Conservation (phyloP, 2,329 filamentous ascomycete species). For the Epicoccum sorghinum region DNA sequence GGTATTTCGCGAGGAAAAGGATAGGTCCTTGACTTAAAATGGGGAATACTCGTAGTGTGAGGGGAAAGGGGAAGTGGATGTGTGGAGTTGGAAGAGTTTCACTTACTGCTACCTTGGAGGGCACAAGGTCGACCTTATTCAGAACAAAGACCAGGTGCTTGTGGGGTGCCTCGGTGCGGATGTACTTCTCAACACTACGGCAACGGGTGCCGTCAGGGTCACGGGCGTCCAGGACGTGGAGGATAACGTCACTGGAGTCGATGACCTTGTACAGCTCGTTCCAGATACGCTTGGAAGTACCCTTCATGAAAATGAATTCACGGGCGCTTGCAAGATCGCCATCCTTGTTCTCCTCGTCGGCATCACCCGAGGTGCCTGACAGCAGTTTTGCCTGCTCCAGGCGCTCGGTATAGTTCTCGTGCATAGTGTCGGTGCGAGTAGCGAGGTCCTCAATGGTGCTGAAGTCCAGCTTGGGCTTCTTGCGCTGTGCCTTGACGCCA, state of each 20-base stretch:
- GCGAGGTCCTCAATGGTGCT: constrained; percentile 82
- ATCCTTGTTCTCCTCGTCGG: constrained; percentile 55
- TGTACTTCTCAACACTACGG: constrained; percentile 88
- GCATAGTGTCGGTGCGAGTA: constrained; percentile 77
- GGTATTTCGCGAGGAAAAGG: constrained; percentile 54
- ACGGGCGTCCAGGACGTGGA: constrained; percentile 58
- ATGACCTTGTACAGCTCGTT: constrained; percentile 97
- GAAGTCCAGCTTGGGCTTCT: constrained; percentile 87
- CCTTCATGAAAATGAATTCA: constrained; percentile 86
- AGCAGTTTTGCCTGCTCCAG: constrained; percentile 79
- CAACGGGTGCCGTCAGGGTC: constrained; percentile 75
- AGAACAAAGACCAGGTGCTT: constrained; percentile 92
- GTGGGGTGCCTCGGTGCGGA: constrained; percentile 89
- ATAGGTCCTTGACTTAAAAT: constrained; percentile 90
- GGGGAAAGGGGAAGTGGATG: constrained; percentile 13
- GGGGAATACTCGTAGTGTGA: constrained; percentile 63
- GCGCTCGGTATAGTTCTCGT: constrained; percentile 81
- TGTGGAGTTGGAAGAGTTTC: constrained; percentile 10
- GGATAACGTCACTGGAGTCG: constrained; percentile 91
- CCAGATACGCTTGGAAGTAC: constrained; percentile 81
- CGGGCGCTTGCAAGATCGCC: constrained; percentile 53
- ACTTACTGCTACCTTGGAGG: constrained; percentile 94
- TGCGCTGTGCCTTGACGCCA: constrained; percentile 89
- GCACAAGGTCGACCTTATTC: constrained; percentile 93
- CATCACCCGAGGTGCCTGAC: constrained; percentile 70